These are phyloP conservation scores for Botrytis paeoniae DNA, from an alignment of 2,329 filamentous ascomycete species.

Conservation along the genomic window DNA sequence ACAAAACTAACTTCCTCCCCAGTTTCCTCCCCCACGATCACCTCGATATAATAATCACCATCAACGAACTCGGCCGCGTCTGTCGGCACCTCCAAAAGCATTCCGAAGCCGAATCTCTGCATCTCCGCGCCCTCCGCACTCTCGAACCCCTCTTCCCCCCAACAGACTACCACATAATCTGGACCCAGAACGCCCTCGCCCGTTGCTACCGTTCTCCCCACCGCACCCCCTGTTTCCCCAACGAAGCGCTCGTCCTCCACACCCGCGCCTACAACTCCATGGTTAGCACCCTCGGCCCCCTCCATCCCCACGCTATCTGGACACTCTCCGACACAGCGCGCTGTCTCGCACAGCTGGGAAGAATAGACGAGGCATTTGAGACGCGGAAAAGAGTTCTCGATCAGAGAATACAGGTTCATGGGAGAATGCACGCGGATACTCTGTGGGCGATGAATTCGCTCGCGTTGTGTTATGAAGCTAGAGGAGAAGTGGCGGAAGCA, in stretches of 20 bases:
- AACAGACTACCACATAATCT: constrained; percentile 18
- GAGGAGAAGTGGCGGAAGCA: neutral
- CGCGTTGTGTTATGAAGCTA: neutral
- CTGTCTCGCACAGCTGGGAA: neutral
- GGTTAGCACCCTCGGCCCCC: neutral
- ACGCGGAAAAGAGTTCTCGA: neutral
- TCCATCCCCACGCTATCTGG: constrained; percentile 15
- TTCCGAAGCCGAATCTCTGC: constrained; percentile 12
- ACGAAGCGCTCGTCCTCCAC: constrained; percentile 2
- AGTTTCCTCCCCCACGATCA: constrained; percentile 15
- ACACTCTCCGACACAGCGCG: constrained; percentile 11
- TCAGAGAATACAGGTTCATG: neutral
- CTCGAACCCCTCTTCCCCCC: constrained; percentile 5
- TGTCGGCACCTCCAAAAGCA: constrained; percentile 14
- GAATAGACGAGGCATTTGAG: neutral
- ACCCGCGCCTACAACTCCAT: constrained; percentile 13
- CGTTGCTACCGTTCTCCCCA: constrained; percentile 5
- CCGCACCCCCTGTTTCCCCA: neutral
- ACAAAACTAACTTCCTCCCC: neutral
- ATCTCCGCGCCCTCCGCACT: constrained; percentile 7
- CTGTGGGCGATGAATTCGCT: constrained; percentile 19
- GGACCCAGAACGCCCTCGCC: constrained; percentile 16
- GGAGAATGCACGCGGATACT: neutral
- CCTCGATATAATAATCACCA: constrained; percentile 18
- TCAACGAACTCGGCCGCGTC: constrained; percentile 19